Conservation (phyloP, 129 eudicot species). For the Glebionis coronaria region DNA sequence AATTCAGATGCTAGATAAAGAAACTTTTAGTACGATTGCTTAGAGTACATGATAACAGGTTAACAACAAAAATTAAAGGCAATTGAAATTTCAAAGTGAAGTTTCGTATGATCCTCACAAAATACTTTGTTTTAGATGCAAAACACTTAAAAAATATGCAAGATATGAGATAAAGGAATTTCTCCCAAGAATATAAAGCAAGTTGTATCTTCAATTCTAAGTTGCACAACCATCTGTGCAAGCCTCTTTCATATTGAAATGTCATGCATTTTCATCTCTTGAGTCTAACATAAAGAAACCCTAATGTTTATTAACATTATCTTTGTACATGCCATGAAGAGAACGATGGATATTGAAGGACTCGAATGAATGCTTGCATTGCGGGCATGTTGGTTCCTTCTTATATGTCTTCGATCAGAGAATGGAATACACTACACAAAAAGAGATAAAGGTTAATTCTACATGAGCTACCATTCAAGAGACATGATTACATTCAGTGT, state of each 20-base stretch:
- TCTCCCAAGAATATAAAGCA: background rate
- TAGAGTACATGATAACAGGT: background rate
- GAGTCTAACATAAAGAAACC: background rate
- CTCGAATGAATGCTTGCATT: no score
- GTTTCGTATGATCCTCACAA: background rate
- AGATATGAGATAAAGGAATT: background rate
- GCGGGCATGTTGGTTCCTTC: no score
- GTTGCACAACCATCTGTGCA: background rate
- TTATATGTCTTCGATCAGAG: slow-evolving; percentile 82
- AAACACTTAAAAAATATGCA: background rate
- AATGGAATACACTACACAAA: slow-evolving; percentile 58
- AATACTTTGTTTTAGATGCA: background rate
- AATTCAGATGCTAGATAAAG: background rate
- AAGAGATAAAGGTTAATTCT: background rate
- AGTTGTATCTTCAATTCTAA: background rate
- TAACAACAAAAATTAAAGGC: background rate
- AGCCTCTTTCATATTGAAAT: background rate
- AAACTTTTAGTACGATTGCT: no score
- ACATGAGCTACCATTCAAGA: no score
- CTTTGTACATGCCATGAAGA: no score
- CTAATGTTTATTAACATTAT: no score
- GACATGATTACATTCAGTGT: background rate
- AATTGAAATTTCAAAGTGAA: background rate
- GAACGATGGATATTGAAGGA: no score
- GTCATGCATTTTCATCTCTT: background rate